Percentiles rank a stretch among this genome's conserved stretches.
Conservation (phyloP, 176 grass and related monocot genomes). For the Oryza rufipogon region DNA sequence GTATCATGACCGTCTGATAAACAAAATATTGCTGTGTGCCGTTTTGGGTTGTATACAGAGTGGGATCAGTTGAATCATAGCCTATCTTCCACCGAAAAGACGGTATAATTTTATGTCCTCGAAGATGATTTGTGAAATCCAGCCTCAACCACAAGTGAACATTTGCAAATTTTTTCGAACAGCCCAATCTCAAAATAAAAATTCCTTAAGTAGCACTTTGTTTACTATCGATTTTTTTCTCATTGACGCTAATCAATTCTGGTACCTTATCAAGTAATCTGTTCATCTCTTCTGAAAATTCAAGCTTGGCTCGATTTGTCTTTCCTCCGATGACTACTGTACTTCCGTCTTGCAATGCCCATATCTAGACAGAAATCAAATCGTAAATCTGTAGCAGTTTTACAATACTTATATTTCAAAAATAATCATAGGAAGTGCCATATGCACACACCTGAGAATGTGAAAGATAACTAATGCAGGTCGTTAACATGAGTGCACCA, state of each 20-base stretch:
- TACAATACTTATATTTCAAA: not conserved
- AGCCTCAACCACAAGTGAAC: not conserved
- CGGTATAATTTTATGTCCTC: not conserved
- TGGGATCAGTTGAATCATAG: not conserved
- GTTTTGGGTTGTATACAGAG: not conserved
- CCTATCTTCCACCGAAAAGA: not conserved
- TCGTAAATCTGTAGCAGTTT: not conserved
- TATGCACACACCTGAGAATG: conserved; percentile 72
- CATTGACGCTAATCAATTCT: conserved; percentile 56
- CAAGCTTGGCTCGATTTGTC: conserved; percentile 85
- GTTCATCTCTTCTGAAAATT: conserved; percentile 87
- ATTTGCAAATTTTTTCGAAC: not conserved
- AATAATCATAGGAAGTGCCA: not conserved
- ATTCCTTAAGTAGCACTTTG: conserved; percentile 22
- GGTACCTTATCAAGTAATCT: conserved; percentile 82
- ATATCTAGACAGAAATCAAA: conserved; percentile 58
- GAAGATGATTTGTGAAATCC: conserved; percentile 10
- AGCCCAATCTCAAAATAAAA: not conserved
- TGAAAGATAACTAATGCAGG: conserved; percentile 88
- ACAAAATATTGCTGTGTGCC: not conserved
- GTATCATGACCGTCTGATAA: not conserved
- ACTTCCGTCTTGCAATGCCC: conserved; percentile 95
- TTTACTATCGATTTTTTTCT: conserved; percentile 39
- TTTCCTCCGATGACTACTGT: conserved; percentile 79
- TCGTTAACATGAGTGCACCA: conserved; percentile 93